Conservation (phyloP, 139 green algal genomes). For the Coelastrella sp. region DNA sequence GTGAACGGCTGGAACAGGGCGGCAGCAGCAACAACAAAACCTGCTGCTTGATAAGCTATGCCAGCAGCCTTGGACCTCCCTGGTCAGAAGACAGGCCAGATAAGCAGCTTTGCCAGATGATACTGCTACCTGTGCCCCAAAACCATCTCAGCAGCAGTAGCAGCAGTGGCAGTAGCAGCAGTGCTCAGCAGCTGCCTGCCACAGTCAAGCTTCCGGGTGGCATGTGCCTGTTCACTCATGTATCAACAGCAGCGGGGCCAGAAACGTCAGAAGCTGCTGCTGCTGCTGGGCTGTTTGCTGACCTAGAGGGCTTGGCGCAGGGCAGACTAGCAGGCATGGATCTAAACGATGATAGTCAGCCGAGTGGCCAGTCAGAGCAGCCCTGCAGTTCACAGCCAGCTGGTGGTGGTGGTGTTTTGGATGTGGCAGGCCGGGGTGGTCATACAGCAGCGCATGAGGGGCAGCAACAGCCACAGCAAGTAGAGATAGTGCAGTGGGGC, state of each 20-base stretch:
- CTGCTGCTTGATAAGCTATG: background rate
- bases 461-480: conserved; percentile 30
- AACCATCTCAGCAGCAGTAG: background rate
- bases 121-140: background rate
- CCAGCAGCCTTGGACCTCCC: conserved; percentile 12
- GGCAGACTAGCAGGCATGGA: background rate
- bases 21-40: conserved; percentile 9
- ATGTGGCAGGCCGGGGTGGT: no score
- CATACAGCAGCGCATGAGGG: no score
- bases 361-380: no score
- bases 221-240: conserved; percentile 25
- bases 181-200: background rate
- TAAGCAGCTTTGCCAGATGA: conserved; percentile 35
- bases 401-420: no score
- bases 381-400: background rate
- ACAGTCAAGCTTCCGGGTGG: conserved; percentile 29
- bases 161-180: background rate
- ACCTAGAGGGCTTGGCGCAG: background rate
- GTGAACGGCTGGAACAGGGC: no score
- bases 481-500: conserved; percentile 26
- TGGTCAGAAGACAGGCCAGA: conserved; percentile 27
- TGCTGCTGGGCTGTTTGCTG: background rate
- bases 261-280: background rate
- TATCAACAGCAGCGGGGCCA: background rate
- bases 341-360: no score